These are phyloP conservation scores for Diospyros lotus DNA, from an alignment of 148 eudicot species.

Conservation along the genomic window DNA sequence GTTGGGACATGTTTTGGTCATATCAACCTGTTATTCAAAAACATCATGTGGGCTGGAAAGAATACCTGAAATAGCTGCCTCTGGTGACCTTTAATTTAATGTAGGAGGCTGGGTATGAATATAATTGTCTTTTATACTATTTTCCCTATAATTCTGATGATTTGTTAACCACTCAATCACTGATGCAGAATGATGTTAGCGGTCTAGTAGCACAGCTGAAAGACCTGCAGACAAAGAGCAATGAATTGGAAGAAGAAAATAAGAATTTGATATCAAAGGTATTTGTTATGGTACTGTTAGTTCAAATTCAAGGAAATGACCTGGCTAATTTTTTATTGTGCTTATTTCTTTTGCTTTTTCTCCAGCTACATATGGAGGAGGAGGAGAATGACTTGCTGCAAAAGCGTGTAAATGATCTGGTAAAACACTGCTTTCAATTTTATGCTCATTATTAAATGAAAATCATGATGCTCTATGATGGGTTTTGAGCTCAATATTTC, in stretches of 20 bases:
- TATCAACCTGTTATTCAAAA: not conserved
- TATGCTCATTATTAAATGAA: not conserved
- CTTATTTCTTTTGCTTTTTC: constrained; percentile 13
- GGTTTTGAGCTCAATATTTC: not conserved
- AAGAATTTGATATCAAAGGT: constrained; percentile 54
- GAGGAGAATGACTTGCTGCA: constrained; percentile 52
- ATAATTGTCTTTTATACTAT: not conserved
- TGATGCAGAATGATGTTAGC: constrained; percentile 65
- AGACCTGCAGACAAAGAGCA: constrained; percentile 69
- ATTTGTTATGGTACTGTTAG: not conserved
- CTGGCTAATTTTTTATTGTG: not conserved
- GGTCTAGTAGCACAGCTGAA: constrained; percentile 81
- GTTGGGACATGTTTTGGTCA: not conserved
- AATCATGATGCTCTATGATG: not conserved
- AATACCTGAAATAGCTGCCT: not conserved
- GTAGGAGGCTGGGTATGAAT: too few relatives aligned
- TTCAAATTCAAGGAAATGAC: not conserved
- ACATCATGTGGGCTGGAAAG: not conserved
- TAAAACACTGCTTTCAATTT: constrained; percentile 23
- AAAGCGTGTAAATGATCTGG: constrained; percentile 77
- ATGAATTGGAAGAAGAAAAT: constrained; percentile 70
- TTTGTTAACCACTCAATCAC: not conserved
- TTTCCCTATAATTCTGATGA: not conserved
- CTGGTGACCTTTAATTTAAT: not conserved
- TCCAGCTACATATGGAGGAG: constrained; percentile 64